These are phyloP conservation scores for Candida tetrigidarum DNA, from an alignment of 1,139 yeast genomes.

Conservation along the genomic window DNA sequence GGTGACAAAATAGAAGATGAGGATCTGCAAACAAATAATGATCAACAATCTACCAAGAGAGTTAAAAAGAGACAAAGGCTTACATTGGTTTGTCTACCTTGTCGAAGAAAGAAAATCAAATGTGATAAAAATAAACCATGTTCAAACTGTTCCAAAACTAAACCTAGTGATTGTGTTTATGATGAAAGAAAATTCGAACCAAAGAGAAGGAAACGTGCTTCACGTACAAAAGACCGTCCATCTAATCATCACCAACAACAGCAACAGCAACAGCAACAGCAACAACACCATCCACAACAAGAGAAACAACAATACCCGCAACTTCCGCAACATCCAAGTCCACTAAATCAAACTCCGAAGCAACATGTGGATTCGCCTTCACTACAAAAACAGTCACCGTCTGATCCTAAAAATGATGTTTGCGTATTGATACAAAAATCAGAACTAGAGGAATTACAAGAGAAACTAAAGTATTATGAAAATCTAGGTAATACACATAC, in stretches of 20 bases:
- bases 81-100: slow-evolving; percentile 42
- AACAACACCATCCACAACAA: not conserved
- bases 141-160: slow-evolving; percentile 40
- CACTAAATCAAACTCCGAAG: no score
- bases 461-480: slow-evolving; percentile 17
- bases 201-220: slow-evolving; percentile 4
- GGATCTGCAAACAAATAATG: not conserved
- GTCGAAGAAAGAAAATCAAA: slow-evolving; percentile 45
- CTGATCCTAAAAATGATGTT: slow-evolving; percentile 12
- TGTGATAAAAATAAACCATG: slow-evolving; percentile 49
- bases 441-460: slow-evolving; percentile 18
- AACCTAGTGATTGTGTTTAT: slow-evolving; percentile 15
- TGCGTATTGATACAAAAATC: slow-evolving; percentile 19
- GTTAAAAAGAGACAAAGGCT: slow-evolving; percentile 37
- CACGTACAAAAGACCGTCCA: no score
- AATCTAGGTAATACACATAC: not conserved
- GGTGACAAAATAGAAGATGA: not conserved
- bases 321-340: no score
- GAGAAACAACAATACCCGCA: not conserved
- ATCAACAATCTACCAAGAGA: not conserved
- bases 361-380: no score
- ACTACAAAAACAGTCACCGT: not conserved
- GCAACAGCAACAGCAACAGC: not conserved
- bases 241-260: not conserved
- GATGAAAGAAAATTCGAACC: slow-evolving; percentile 14